Conservation (phyloP, 139 green algal species). For the Deuterostichococcus epilithicus region DNA sequence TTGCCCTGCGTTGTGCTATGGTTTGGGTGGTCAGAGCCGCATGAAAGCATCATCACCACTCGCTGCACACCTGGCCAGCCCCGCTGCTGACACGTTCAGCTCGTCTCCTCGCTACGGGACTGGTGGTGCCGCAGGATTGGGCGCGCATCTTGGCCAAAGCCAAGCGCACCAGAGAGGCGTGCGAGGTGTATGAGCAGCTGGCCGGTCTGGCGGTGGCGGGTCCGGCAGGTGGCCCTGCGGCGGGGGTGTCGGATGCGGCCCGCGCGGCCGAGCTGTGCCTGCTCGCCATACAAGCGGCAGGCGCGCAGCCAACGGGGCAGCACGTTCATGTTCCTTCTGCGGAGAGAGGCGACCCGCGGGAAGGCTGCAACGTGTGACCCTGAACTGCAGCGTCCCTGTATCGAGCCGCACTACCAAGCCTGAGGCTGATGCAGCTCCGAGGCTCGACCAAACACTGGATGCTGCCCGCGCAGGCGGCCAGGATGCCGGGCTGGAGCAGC, state of each 20-base stretch:
- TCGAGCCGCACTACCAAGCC: no score
- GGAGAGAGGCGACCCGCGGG: background rate
- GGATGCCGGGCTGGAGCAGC: no score
- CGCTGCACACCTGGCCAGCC: constrained; percentile 23
- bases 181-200: constrained; percentile 41
- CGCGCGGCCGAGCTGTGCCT: background rate
- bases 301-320: no score
- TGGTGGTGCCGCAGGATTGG: no score
- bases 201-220: constrained; percentile 12
- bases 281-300: no score
- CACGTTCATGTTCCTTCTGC: background rate
- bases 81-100: constrained; percentile 33
- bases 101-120: no score
- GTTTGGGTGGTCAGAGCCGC: no score
- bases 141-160: constrained; percentile 11
- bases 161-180: constrained; percentile 28
- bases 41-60: background rate
- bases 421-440: no score
- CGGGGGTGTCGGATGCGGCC: no score
- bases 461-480: no score
- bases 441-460: no score
- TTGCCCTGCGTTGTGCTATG: no score
- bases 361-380: background rate
- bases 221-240: background rate
- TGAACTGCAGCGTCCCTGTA: background rate